Evolutionary conservation across 208 protist species (phyloP).

Genomic region (Porcisia hertigi): DNA sequence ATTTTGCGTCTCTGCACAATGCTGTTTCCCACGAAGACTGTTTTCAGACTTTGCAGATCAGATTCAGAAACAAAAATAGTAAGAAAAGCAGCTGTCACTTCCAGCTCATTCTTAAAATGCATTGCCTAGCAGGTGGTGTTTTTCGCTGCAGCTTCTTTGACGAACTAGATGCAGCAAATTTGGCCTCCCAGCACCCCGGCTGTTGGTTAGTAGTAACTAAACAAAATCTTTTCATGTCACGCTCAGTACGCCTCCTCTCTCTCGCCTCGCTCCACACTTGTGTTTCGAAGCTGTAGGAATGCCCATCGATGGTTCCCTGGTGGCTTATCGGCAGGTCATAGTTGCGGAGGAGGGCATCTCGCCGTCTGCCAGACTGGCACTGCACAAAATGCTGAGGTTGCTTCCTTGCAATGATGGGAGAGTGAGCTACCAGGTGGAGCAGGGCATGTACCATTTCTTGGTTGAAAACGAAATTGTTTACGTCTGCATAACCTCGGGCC

Average conservation of each 20-base stretch:
- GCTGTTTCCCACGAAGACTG: not conserved
- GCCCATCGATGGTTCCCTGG: constrained; percentile 53
- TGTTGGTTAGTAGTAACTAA: not conserved
- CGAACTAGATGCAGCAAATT: not conserved
- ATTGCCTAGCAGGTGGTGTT: not conserved
- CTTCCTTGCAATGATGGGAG: constrained; percentile 76
- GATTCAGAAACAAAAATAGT: not conserved
- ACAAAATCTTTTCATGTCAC: not conserved
- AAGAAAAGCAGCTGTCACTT: not conserved
- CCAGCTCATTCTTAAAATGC: not conserved
- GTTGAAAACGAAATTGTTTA: constrained; percentile 87
- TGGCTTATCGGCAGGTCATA: constrained; percentile 50
- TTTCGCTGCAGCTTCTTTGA: not conserved
- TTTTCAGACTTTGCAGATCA: not conserved
- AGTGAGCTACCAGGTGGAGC: constrained; percentile 80
- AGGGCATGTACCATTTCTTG: constrained; percentile 77
- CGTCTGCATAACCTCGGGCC: constrained; percentile 54
- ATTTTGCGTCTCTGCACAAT: not conserved
- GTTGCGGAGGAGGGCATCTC: constrained; percentile 59
- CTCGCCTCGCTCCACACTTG: not conserved
- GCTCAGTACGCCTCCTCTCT: not conserved
- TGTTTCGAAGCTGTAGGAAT: constrained; percentile 15
- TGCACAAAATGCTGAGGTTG: constrained; percentile 69
- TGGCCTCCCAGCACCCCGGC: not conserved
- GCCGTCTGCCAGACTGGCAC: constrained; percentile 30